phyloP scores from a whole-genome alignment of 106 monocot genomes.

The Phalaenopsis aphrodite region DNA sequence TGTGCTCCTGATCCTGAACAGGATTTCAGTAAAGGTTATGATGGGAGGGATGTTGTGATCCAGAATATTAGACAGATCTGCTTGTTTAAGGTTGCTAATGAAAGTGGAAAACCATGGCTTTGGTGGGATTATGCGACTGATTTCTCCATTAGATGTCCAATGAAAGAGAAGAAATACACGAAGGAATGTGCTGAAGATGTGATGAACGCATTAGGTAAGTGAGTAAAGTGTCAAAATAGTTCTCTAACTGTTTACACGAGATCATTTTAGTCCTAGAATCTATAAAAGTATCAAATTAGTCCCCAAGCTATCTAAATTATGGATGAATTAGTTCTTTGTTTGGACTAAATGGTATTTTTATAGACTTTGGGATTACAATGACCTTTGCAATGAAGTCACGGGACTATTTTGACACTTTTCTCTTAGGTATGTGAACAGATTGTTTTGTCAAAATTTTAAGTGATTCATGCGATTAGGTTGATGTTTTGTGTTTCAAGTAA shows the following conservation, averaged over 20 bases:
- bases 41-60: constrained; percentile 72
- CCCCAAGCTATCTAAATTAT: too few relatives aligned
- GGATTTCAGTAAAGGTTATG: constrained; percentile 60
- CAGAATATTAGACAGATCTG: constrained; percentile 75
- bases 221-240: background rate
- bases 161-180: constrained; percentile 73
- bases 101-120: constrained; percentile 63
- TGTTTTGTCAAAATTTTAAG: background rate
- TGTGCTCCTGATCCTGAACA: constrained; percentile 82
- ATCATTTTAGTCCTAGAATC: too few relatives aligned
- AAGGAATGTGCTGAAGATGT: constrained; percentile 74
- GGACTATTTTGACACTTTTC: too few relatives aligned
- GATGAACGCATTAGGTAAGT: constrained; percentile 55
- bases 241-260: too few relatives aligned
- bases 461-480: background rate
- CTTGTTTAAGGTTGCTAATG: constrained; percentile 64
- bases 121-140: constrained; percentile 94
- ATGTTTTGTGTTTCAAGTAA: background rate
- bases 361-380: too few relatives aligned
- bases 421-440: constrained; percentile 16
- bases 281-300: too few relatives aligned
- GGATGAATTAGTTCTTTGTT: too few relatives aligned
- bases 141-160: constrained; percentile 71
- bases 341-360: too few relatives aligned
- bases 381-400: too few relatives aligned